Evolutionary conservation across 768 basidiomycete genomes (phyloP), one percentile per base, ranked within the genome.

Genomic region (Tylopilus balloui): DNA sequence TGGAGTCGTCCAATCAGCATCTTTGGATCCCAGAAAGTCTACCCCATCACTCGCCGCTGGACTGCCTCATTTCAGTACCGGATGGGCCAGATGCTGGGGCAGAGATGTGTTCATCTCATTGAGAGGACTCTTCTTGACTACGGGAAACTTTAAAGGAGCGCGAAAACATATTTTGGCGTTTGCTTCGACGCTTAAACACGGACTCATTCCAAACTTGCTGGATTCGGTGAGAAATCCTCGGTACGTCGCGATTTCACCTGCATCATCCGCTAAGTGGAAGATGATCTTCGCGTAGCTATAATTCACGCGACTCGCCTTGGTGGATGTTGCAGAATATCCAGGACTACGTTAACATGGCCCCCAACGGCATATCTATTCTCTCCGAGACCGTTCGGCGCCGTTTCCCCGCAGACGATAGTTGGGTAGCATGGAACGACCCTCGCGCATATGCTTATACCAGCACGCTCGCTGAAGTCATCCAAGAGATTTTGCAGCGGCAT

Each of bases 241-340:
- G 84, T 91, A 70, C 44, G 75, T 63, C 10, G 6, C 25, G 21
- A 7, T 27, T 41, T 3, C 15, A 20, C 15, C 4, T 19, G 42
- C 40, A 14, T 23, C 25, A 14, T 29, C 7, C 11, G 29, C 20
- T 19, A 19, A 36, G 27, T 29, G 39, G 24, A 14, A 21, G 24
- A 19, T 42, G 13, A 53, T 21, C 6, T 6, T 35, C 7, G 17
- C 35, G 9, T 51, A 88, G 88, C 53, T 94, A 92, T 69, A 98
- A 98, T 68, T 98, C 92, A 5, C 85, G 96, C 45, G 96, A 99
- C 65, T 92, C 92, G 7, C 95, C 96, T 4, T 98, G 94, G 95
- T 98, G 93, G 92, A 95, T 98, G 89, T 66, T 97, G 50, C 95
- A 99, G 66, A 96, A 88, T 62, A 96, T 99, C 47, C 96, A 98